A percentile compares a stretch with the other conserved stretches of the same genome.
Evolutionary conservation across 1,284 basidiomycete species (phyloP).

Genomic region (Kalmanozyma brasiliensis): DNA sequence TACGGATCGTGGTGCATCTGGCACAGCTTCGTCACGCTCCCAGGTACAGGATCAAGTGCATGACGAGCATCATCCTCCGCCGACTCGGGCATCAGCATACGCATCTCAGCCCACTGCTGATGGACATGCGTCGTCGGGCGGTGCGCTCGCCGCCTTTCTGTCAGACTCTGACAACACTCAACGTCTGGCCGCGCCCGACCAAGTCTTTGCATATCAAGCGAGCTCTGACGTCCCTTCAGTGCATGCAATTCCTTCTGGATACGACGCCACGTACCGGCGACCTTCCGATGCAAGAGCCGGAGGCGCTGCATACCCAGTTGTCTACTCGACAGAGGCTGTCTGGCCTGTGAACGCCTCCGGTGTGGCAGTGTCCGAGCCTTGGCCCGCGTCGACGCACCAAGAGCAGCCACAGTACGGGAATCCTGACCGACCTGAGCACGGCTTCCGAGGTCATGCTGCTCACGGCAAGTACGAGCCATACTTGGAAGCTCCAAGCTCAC

Average conservation of each 20-base stretch:
- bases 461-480: conserved; percentile 2
- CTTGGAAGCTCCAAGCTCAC: not conserved
- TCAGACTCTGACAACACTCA: not conserved
- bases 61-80: not conserved
- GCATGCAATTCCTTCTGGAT: too few relatives aligned
- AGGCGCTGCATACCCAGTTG: not conserved
- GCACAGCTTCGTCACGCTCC: not conserved
- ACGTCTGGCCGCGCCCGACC: not conserved
- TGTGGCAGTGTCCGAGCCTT: not conserved
- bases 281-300: not conserved
- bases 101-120: conserved; percentile 1
- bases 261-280: conserved; percentile 3
- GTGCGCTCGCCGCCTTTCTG: not conserved
- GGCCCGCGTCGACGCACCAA: conserved; percentile 6
- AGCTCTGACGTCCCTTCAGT: not conserved
- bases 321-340: not conserved
- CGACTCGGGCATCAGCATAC: not conserved
- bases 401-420: conserved; percentile 1
- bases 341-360: not conserved
- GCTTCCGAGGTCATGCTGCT: not conserved
- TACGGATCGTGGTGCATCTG: conserved; percentile 2
- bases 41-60: not conserved
- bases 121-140: not conserved
- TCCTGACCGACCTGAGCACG: not conserved
- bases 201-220: conserved; percentile 1